Evolutionary conservation across 176 grass and related monocot species (phyloP).

Genomic region (Aegilops sharonensis): DNA sequence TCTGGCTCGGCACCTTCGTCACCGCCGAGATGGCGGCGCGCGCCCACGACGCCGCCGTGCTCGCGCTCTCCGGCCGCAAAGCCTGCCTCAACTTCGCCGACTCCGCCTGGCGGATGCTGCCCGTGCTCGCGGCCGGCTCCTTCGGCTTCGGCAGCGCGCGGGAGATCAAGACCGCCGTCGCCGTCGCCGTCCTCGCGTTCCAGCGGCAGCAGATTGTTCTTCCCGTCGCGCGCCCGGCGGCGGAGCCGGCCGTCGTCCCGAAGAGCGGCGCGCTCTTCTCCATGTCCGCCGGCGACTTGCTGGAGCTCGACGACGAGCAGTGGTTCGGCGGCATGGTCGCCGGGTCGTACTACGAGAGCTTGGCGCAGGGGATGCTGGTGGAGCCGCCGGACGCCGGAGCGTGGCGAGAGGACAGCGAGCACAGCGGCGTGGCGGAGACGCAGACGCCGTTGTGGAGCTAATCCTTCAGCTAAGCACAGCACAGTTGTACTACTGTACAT

Average conservation of each 20-base stretch:
- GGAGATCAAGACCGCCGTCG: conserved; percentile 40
- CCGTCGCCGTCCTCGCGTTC: conserved; percentile 34
- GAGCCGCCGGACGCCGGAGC: conserved; percentile 16
- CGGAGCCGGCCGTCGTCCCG: too few species aligned
- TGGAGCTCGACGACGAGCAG: not conserved
- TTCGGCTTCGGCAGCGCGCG: not conserved
- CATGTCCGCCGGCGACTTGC: not conserved
- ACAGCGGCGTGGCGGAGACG: too few species aligned
- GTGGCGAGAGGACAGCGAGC: too few species aligned
- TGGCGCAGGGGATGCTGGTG: conserved; percentile 54
- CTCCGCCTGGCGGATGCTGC: conserved; percentile 43
- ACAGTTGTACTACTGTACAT: too few species aligned
- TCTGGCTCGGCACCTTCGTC: conserved; percentile 75
- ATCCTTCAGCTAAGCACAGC: too few species aligned
- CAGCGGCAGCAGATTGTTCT: not conserved
- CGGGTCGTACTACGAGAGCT: conserved; percentile 52
- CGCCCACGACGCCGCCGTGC: conserved; percentile 63
- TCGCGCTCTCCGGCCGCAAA: conserved; percentile 33
- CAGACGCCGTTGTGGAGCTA: too few species aligned
- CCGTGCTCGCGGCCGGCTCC: not conserved
- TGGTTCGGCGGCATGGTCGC: conserved; percentile 34
- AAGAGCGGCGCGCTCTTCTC: too few species aligned
- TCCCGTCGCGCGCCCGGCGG: too few species aligned
- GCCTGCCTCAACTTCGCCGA: conserved; percentile 74
- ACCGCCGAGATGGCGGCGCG: conserved; percentile 63